A percentile compares a stretch with the other conserved stretches of the same genome.
These are phyloP conservation scores for Anisodus tanguticus DNA, from an alignment of 257 asterid species.

Conservation along the genomic window DNA sequence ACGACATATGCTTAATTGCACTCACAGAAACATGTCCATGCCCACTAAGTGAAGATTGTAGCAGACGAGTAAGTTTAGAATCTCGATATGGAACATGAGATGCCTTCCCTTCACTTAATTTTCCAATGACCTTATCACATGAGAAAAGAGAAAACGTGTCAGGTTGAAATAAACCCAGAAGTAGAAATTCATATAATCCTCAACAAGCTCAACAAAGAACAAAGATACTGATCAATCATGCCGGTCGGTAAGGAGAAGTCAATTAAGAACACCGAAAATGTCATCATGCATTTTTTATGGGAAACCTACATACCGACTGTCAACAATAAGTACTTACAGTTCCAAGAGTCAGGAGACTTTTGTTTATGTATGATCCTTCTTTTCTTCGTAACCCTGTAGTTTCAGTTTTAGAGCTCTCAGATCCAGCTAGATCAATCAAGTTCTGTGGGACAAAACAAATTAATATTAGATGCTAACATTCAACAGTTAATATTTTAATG, in stretches of 20 bases:
- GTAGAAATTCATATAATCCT: conserved; percentile 7
- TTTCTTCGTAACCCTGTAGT: conserved; percentile 95
- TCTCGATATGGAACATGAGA: conserved; percentile 97
- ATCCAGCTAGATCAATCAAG: conserved; percentile 95
- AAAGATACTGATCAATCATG: background rate
- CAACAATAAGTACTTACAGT: conserved; percentile 61
- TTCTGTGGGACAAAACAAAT: conserved; percentile 56
- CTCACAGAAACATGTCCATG: conserved; percentile 99
- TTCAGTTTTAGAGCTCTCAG: conserved; percentile 98
- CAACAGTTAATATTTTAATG: conserved; percentile 2
- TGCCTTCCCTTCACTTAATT: conserved; percentile 96
- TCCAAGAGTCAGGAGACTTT: conserved; percentile 98
- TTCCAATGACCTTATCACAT: conserved; percentile 84
- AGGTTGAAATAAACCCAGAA: conserved; percentile 28
- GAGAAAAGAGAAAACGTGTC: conserved; percentile 33
- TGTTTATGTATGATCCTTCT: conserved; percentile 97
- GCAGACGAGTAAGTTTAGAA: conserved; percentile 93
- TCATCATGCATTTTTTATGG: background rate
- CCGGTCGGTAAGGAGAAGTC: background rate
- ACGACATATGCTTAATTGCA: background rate
- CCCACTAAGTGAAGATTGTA: conserved; percentile 97
- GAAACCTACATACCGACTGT: background rate
- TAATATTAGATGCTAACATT: conserved; percentile 24
- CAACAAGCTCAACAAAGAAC: conserved; percentile 12
- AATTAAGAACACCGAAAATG: background rate